Evolutionary conservation across 2,329 filamentous ascomycete species (phyloP), one percentile per base, ranked within the genome.

Genomic region (Aspergillus sp.): DNA sequence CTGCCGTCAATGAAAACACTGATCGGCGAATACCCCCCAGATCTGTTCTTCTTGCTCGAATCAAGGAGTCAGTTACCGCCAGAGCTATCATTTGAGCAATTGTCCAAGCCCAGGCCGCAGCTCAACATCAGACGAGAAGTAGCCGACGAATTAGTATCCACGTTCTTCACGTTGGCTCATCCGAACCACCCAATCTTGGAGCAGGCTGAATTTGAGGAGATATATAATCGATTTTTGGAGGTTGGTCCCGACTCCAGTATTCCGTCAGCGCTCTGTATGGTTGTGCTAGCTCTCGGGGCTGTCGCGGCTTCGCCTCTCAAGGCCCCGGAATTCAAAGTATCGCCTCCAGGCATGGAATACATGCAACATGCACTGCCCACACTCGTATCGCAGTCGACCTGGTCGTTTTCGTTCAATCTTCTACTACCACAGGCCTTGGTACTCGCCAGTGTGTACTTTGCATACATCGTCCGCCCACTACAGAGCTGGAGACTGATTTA

Each of bases 141-240:
- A 20, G 45, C 45, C 50, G 31, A 52, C 20, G 26, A 52, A 12
- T 22, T 52, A 18, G 50, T 52, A 9, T 52, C 50, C 7, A 39
- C 20, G 6, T 52, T 52, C 11, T 52, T 52, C 18, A 10, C 50
- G 6, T 31, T 52, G 18, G 50, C 32, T 39, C 50, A 52, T 22
- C 50, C 50, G 14, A 52, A 52, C 36, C 50, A 52, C 18, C 50
- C 50, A 22, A 52, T 52, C 29, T 39, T 52, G 31, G 50, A 52
- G n/a, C 31, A 39, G 12, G 18, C 29, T n/a, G 50, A 52, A 5
- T 52, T 52, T 6, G 26, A 52, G 50, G 32, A 24, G 32, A 52
- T 52, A 14, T 52, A 52, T 16, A 18, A 9, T 20, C 29, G 20
- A 22, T 52, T 52, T 39, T 9, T 52, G 18, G 10, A 39, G 24